Base-by-base conservation (phyloP, 345 rosid species). In the Citrus unshiu region DNA sequence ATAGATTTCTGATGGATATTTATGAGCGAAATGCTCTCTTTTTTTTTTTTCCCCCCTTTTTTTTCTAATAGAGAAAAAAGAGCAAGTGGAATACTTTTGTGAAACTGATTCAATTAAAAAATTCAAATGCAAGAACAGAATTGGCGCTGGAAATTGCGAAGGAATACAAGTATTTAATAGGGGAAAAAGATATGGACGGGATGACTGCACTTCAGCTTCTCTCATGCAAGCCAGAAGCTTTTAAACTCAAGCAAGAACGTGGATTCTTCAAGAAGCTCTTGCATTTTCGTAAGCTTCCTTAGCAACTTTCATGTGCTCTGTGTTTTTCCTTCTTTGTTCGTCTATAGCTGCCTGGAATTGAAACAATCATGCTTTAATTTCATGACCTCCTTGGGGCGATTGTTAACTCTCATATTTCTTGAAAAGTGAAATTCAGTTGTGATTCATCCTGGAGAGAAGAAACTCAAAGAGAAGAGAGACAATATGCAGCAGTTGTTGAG, bases 131-230 rank as follows among this genome's bases (percentile, higher is more conserved):
- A 32, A 72, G 29, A 22, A 58, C 67, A 73, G 78, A 46, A 19
- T 62, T 63, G 29, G 78, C 70, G 3, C 60, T 74, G 69, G 46
- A 63, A 43, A 62, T 63, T 29, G 78, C 70, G 0, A 29, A 43
- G 1, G 70, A 74, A 2, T 74, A 27, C 18, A 35, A 21, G 60
- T 63, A 18, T 46, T 63, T 74, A 30, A 74, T 29, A 6, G 59
- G 22, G 5, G 69, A 74, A 46, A 25, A 63, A 29, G 78, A 74
- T 7, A 24, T 1, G 27, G 70, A 74, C 49, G 78, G 43, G 18
- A 62, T 74, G 78, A 74, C 69, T 7, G 40, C 75, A 76, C 70
- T 84, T 84, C 71, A 75, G 58, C 69, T 77, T 72, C 74, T 68
- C 29, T 25, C 77, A 5, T 62, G 69, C 77, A 74, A 62, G 24